A percentile compares a stretch with the other conserved stretches of the same genome.
Evolutionary conservation across 1,284 basidiomycete genomes (phyloP).

Genomic region (Rhodotorula mucilaginosa): DNA sequence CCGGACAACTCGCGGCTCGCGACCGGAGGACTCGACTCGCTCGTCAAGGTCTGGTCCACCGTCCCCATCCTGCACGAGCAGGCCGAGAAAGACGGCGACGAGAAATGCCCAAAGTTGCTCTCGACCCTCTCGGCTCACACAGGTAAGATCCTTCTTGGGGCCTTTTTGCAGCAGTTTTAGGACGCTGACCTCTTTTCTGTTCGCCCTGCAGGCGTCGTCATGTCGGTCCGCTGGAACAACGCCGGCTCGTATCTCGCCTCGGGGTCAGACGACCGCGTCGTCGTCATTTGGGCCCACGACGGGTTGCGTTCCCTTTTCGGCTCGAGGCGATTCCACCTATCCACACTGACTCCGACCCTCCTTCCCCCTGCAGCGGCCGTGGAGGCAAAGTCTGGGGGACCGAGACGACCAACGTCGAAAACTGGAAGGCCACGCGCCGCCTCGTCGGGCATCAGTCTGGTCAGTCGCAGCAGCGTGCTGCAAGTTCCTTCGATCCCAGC

Average conservation of each 20-base stretch:
- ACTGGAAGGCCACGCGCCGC: conserved; percentile 89
- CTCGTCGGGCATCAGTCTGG: conserved; percentile 91
- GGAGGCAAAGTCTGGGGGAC: conserved; percentile 86
- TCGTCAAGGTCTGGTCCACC: conserved; percentile 96
- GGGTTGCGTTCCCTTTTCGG: conserved; percentile 57
- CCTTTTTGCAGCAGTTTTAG: no score
- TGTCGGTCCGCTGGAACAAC: conserved; percentile 93
- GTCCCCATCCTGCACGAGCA: conserved; percentile 77
- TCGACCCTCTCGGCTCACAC: conserved; percentile 64
- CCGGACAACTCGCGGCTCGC: conserved; percentile 94
- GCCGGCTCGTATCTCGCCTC: conserved; percentile 91
- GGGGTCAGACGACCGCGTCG: conserved; percentile 91
- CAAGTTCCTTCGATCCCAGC: not conserved
- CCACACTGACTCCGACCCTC: not conserved
- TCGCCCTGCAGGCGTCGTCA: conserved; percentile 64
- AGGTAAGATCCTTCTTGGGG: not conserved
- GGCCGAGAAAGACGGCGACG: conserved; percentile 64
- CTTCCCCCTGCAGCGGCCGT: conserved; percentile 57
- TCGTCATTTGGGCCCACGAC: conserved; percentile 97
- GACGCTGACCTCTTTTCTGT: no score
- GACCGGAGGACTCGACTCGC: conserved; percentile 87
- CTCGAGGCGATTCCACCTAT: no score
- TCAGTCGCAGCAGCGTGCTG: conserved; percentile 47
- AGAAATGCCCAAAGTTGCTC: conserved; percentile 72
- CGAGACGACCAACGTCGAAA: conserved; percentile 92